Base-by-base conservation (phyloP, 176 grass and related monocot genomes). In the Juncus effusus region DNA sequence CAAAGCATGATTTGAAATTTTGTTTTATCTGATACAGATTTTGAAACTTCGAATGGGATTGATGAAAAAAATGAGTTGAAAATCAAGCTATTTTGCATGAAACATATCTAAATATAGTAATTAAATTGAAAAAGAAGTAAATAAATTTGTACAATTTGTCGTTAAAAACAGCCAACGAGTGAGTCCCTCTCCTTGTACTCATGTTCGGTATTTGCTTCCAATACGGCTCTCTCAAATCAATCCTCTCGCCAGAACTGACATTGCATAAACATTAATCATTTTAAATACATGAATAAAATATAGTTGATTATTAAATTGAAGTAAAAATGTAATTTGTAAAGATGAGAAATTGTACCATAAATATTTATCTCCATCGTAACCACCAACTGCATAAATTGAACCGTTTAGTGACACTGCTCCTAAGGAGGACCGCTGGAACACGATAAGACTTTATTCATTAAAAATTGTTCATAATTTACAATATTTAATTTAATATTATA, bases 201-300 rank as follows among this genome's bases (percentile, higher is more conserved):
- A 96, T 88, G 41, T 36, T 78, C 53, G 92, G 80, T 44, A 88
- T 72, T 40, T 42, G 66, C 54, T 79, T 91, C 92, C 92, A 96
- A 5, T 76, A 71, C 56, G 74, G 76, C 69, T 96, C 87, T 59
- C 92, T 75, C 61, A 82, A 79, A 80, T 96, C 92, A 65, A 83
- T 82, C 69, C 84, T 91, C 76, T 96, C 92, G 55, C 77, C 81
- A 82, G 84, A 90, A 36, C 91, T 96, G 79, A 47, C 41, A 67
- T 59, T 36, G 35, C 13, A 54, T 61, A 64, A 5, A 12, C 38
- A 61, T 45, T 42, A 4, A 49, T 10, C 58, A 40, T 40, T 38
- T 40, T 64, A 14, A 13, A 39, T 45, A 41, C 7, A 63, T 58
- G 52, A 44, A 51, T 11, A 51, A 47, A 45, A 58, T 66, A 35